Base-by-base conservation (phyloP, 208 protist genomes). In the Acanthamoeba healyi region DNA sequence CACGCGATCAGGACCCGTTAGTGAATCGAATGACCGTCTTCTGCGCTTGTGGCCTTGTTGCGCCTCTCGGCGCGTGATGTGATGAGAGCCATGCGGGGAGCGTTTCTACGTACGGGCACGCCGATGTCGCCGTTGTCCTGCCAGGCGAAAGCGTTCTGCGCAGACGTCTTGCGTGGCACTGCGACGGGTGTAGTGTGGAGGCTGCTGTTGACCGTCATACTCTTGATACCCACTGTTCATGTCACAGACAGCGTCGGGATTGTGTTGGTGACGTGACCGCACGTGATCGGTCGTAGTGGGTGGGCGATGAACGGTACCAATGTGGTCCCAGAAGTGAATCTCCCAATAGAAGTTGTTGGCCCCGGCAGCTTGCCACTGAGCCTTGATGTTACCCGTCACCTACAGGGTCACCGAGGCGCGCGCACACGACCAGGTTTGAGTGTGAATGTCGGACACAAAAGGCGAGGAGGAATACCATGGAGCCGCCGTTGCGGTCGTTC, bases 291-390 rank as follows among this genome's bases (percentile, higher is more conserved):
- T 49, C 44, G 44, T 49, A 49, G 44, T 15, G 44, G 44, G 12
- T 15, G 12, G 4, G 44, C 7, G 44, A 49, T 12, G 7, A 49
- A 49, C 12, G 12, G 44, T n/a, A 81, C 70, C 70, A 10, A 22
- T 4, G 29, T 81, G 70, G 29, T 81, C 29, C 70, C 70, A 81
- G 70, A 81, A 81, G 38, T 81, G 70, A n/a, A 81, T 81, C 70
- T 81, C 70, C 70, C 70, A 81, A 26, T 81, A 81, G 14, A 15
- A 51, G 70, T 49, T 81, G 32, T 81, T 81, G 29, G 38, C 40
- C 17, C 70, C 70, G 12, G 24, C 6, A 6, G 1, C 15, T 15
- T 70, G 61, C 70, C 70, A 81, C 38, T 81, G 32, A 1, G 38
- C 70, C 12, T 51, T 49, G 29, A 81, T 81, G 70, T 81, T 81